Base-by-base conservation (phyloP, 805 yeast genomes). In the Teunomyces kruisii region DNA sequence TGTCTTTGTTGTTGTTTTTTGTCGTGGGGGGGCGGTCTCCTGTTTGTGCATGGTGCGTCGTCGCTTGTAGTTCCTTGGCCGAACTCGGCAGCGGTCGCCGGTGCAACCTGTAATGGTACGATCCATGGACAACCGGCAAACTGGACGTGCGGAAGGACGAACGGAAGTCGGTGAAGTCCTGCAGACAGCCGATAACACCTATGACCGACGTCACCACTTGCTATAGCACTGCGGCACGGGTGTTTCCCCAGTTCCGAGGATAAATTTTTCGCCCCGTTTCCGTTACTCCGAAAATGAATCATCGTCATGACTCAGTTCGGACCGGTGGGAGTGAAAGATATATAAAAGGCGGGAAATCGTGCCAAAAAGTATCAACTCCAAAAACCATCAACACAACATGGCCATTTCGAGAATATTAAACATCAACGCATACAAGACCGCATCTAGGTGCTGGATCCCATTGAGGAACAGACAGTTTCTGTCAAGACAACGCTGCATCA, bases 401-500 rank as follows among this genome's bases (percentile, higher is more conserved):
- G 38, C 38, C 15, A 35, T 35, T n/a, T 16, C 26, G 13, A 35
- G 38, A 35, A 35, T 35, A 9, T 35, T 35, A 35, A 35, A 35
- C 28, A 35, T 35, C n/a, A 35, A 35, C 28, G 28, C 69, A 14
- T 62, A 59, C 57, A 69, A 65, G 53, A 71, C 76, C 39, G 72
- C 75, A 43, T 57, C 74, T 39, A 66, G 73, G 48, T 69, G 74
- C 55, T 71, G 75, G 75, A 53, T 71, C 19, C 72, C 73, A 38
- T 51, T 56, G 31, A 62, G 59, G 40, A 53, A 52, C 40, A 61
- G 75, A 50, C 57, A 50, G 45, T 70, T 69, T 39, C 67, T 74
- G 27, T 65, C 72, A 1, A 59, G 57, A 44, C 72, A 68, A 46
- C 59, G 71, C 49, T 59, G 56, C 33, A 57, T 69, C 31, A 64